These are phyloP conservation scores for Climacium dendroides DNA, from an alignment of 225 moss, liverwort and hornwort genomes.

Conservation along the genomic window DNA sequence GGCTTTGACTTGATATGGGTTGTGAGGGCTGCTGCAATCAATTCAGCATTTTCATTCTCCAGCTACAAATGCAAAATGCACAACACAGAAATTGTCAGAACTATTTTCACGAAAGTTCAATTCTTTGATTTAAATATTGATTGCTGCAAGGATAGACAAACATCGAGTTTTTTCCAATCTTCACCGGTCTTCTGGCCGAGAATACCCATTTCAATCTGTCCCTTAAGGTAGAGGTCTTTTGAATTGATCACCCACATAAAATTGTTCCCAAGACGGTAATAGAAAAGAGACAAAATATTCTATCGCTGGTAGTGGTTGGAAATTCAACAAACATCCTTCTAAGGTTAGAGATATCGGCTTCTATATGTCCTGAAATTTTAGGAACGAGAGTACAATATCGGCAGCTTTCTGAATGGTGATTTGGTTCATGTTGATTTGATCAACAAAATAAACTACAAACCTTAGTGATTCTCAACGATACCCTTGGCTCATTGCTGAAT, in stretches of 20 bases:
- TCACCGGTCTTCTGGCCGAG: too few relatives aligned
- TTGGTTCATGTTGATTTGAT: background rate
- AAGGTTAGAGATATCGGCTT: background rate
- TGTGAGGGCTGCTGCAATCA: conserved; percentile 40
- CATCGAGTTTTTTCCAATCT: background rate
- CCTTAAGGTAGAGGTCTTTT: background rate
- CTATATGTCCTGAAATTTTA: background rate
- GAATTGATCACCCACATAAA: background rate
- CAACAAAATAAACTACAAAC: background rate
- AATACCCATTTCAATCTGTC: background rate
- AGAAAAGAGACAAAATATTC: background rate
- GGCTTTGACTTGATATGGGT: background rate
- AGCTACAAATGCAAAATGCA: conserved; percentile 21
- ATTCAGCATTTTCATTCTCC: conserved; percentile 58
- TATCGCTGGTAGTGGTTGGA: background rate
- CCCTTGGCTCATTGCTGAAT: background rate
- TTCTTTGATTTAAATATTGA: background rate
- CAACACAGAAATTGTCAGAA: background rate
- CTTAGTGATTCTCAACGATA: background rate
- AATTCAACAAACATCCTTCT: background rate
- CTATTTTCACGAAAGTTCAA: background rate
- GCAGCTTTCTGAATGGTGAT: background rate
- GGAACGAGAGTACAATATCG: background rate
- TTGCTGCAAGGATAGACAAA: background rate
- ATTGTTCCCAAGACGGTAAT: background rate